Evolutionary conservation across 352 stramenopile genomes (phyloP).

Genomic region (Blastocystis sp.): DNA sequence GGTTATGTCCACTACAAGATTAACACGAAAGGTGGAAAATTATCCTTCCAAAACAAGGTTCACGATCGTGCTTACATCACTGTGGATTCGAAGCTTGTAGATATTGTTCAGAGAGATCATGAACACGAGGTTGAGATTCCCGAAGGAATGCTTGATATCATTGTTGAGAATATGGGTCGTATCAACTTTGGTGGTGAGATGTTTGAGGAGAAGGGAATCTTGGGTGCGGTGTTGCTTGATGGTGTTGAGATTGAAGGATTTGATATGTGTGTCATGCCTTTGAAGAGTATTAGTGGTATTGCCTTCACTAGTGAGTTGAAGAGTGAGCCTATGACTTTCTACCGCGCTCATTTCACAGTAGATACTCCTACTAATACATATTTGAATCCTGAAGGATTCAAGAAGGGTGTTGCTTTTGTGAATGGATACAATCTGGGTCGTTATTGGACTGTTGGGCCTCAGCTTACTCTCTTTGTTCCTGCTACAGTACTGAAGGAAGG

Average conservation of each 20-base stretch:
- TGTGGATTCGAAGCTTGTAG: constrained; percentile 66
- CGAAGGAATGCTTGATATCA: constrained; percentile 66
- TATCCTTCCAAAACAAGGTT: constrained; percentile 52
- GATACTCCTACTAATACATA: constrained; percentile 50
- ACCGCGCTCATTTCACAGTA: constrained; percentile 28
- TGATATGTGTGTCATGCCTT: constrained; percentile 58
- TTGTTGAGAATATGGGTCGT: constrained; percentile 71
- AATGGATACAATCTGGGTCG: constrained; percentile 65
- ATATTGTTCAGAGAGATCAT: constrained; percentile 29
- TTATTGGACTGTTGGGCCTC: constrained; percentile 66
- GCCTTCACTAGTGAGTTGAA: not conserved
- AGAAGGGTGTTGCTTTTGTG: constrained; percentile 67
- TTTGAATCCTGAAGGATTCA: constrained; percentile 59
- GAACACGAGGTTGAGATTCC: constrained; percentile 32
- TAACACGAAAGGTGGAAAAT: constrained; percentile 9
- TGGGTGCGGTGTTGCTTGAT: constrained; percentile 19
- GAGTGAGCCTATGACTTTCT: constrained; percentile 31
- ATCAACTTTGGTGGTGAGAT: constrained; percentile 71
- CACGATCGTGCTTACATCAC: constrained; percentile 68
- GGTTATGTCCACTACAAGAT: constrained; percentile 69
- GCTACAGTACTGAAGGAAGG: constrained; percentile 61
- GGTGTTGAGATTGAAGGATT: constrained; percentile 2
- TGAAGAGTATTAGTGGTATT: constrained; percentile 45
- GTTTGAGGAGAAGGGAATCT: constrained; percentile 66
- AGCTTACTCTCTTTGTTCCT: constrained; percentile 64